A percentile compares a stretch with the other conserved stretches of the same genome.
Evolutionary conservation across 805 yeast species (phyloP).

Genomic region (Kazachstania martiniae): DNA sequence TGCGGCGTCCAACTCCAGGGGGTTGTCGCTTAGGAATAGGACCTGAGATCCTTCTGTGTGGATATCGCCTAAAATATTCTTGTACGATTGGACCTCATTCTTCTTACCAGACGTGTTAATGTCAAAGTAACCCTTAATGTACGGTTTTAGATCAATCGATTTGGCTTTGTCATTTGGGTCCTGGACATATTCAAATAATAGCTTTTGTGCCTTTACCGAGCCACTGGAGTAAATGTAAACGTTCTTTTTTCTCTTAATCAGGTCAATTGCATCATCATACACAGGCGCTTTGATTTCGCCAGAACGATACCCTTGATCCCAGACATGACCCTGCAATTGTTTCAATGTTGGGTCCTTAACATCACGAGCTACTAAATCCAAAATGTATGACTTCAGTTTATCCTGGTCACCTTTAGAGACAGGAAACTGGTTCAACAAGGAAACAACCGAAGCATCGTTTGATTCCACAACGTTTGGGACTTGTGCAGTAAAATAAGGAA

Average conservation of each 20-base stretch:
- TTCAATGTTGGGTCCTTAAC: slow-evolving; percentile 71
- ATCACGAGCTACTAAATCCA: slow-evolving; percentile 49
- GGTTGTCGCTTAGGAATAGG: slow-evolving; percentile 73
- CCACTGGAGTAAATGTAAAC: slow-evolving; percentile 84
- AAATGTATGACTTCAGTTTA: slow-evolving; percentile 37
- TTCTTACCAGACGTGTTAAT: slow-evolving; percentile 77
- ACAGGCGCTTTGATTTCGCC: slow-evolving; percentile 73
- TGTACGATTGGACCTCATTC: slow-evolving; percentile 45
- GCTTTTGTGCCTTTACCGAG: slow-evolving; percentile 73
- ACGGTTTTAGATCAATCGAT: slow-evolving; percentile 40
- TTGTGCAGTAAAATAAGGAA: slow-evolving; percentile 58
- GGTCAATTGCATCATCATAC: slow-evolving; percentile 57
- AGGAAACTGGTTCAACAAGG: slow-evolving; percentile 20
- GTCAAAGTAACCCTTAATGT: slow-evolving; percentile 65
- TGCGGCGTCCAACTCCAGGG: slow-evolving; percentile 70
- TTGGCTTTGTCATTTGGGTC: slow-evolving; percentile 21
- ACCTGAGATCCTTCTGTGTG: slow-evolving; percentile 24
- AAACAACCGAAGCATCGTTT: slow-evolving; percentile 12
- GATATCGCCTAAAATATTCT: slow-evolving; percentile 38
- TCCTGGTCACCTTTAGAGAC: slow-evolving; percentile 24
- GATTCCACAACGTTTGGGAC: slow-evolving; percentile 33
- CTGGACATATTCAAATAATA: slow-evolving; percentile 58
- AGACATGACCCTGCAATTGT: slow-evolving; percentile 70
- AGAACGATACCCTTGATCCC: slow-evolving; percentile 70
- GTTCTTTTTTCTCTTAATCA: slow-evolving; percentile 37